Conservation (phyloP, 2,329 filamentous ascomycete species). For the Arthrobotrys megalospora region DNA sequence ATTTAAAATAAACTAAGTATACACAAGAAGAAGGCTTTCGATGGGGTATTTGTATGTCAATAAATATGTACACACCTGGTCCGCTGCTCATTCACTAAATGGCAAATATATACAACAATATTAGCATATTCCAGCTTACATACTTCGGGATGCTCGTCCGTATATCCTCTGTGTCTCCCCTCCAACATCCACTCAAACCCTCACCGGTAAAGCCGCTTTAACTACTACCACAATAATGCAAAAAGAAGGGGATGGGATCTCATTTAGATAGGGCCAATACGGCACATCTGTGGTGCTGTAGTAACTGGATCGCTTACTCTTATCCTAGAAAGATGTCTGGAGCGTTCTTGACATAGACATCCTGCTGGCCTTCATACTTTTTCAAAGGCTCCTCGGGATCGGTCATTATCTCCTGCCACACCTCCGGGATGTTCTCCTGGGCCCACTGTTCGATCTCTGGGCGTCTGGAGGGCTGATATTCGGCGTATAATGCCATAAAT, state of each 20-base stretch:
- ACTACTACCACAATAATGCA: neutral
- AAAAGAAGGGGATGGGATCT: neutral
- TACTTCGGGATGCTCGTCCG: neutral
- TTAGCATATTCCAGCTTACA: neutral
- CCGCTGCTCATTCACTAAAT: neutral
- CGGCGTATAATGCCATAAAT: constrained; percentile 55
- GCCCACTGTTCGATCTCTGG: constrained; percentile 82
- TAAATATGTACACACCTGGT: constrained; percentile 20
- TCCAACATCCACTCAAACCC: neutral
- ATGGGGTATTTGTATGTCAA: constrained; percentile 6
- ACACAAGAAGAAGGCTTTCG: neutral
- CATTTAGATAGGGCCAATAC: neutral
- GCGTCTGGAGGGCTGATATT: constrained; percentile 72
- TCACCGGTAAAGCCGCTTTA: neutral
- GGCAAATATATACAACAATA: constrained; percentile 29
- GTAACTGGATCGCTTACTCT: neutral
- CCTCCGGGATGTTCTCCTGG: constrained; percentile 75
- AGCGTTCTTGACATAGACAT: constrained; percentile 39
- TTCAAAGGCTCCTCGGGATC: constrained; percentile 50
- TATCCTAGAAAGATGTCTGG: constrained; percentile 31
- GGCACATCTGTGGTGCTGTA: neutral
- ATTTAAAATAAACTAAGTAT: neutral
- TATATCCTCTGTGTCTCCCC: neutral
- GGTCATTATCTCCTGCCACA: constrained; percentile 78
- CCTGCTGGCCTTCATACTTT: constrained; percentile 44